phyloP scores from a whole-genome alignment of 116 monocot species.

The Iris pallida region DNA sequence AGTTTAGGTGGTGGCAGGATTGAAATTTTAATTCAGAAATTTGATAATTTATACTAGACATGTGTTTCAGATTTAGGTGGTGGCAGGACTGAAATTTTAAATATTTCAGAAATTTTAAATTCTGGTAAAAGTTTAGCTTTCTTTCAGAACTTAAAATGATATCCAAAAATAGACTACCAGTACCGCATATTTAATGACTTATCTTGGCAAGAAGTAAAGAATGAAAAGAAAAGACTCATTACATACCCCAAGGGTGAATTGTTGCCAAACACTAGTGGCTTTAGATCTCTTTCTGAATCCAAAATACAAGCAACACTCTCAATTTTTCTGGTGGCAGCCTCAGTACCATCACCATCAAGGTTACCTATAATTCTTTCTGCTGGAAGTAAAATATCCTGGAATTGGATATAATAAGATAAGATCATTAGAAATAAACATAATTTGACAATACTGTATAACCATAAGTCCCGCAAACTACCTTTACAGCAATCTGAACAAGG shows the following conservation, averaged over 20 bases:
- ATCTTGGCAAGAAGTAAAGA: too few species aligned
- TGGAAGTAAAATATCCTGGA: slow-evolving; percentile 38
- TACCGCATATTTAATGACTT: too few species aligned
- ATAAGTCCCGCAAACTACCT: slow-evolving; percentile 28
- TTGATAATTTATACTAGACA: too few species aligned
- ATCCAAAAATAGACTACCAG: too few species aligned
- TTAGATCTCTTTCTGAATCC: neutral
- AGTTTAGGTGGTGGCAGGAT: too few species aligned
- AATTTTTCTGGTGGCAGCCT: neutral
- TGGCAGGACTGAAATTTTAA: too few species aligned
- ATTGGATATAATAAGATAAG: neutral
- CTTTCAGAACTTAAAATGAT: too few species aligned
- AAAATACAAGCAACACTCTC: neutral
- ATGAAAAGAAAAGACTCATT: neutral
- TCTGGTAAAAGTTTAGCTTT: too few species aligned
- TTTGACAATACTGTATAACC: neutral
- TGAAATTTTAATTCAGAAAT: too few species aligned
- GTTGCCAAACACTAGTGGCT: too few species aligned
- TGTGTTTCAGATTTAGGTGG: too few species aligned
- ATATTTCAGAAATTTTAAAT: too few species aligned
- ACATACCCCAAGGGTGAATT: neutral
- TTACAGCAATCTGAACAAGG: slow-evolving; percentile 58
- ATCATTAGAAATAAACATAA: neutral
- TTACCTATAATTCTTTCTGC: slow-evolving; percentile 18
- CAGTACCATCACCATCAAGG: slow-evolving; percentile 6